Conservation (phyloP, 768 basidiomycete genomes). For the Grammothele lineata region DNA sequence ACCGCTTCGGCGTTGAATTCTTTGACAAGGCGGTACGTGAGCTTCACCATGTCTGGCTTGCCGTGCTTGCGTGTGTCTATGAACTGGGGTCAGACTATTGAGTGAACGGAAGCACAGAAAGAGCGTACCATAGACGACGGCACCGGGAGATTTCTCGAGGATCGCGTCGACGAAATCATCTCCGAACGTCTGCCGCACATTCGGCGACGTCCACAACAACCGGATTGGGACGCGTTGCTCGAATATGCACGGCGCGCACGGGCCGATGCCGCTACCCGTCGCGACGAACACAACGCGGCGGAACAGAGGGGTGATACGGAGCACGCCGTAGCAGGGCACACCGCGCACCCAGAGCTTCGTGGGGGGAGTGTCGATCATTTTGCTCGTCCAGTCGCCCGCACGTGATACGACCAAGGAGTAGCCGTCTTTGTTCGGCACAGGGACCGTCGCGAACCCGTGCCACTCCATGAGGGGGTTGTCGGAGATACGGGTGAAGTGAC, state of each 20-base stretch:
- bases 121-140: constrained; percentile 50
- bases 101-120: no score
- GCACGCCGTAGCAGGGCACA: constrained; percentile 49
- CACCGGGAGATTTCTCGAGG: constrained; percentile 47
- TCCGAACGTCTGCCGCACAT: constrained; percentile 59
- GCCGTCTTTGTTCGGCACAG: constrained; percentile 32
- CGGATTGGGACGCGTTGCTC: constrained; percentile 47
- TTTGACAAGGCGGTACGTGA: constrained; percentile 31
- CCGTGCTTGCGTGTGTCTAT: constrained; percentile 32
- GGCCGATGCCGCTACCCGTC: constrained; percentile 56
- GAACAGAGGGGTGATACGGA: constrained; percentile 53
- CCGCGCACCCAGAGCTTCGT: constrained; percentile 55
- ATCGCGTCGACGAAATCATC: constrained; percentile 55
- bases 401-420: constrained; percentile 54
- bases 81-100: background rate
- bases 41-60: constrained; percentile 34
- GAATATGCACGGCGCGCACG: constrained; percentile 53
- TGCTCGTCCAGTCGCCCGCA: constrained; percentile 58
- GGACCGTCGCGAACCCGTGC: constrained; percentile 55
- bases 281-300: constrained; percentile 53
- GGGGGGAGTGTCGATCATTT: constrained; percentile 51
- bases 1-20: constrained; percentile 44
- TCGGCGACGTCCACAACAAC: constrained; percentile 60
- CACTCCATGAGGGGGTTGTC: constrained; percentile 51
- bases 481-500: constrained; percentile 33